Conservation (phyloP, 495 filamentous ascomycete species). For the Penicillium maclennaniae region DNA sequence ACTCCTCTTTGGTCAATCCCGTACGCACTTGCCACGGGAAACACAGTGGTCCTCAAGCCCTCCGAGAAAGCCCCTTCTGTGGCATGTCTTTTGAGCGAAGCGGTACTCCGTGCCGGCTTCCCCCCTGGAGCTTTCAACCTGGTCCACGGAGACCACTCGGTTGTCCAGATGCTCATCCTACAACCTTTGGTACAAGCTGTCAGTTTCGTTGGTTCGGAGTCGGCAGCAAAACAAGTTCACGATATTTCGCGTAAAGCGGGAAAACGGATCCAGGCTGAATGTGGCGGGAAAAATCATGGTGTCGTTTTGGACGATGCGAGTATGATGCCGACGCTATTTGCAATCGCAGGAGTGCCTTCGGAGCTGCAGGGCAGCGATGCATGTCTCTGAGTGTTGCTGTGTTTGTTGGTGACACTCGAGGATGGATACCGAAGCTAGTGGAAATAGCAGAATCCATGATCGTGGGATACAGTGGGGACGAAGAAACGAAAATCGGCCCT, state of each 20-base stretch:
- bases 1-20: constrained; percentile 90
- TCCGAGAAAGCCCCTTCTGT: constrained; percentile 75
- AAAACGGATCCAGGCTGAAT: constrained; percentile 28
- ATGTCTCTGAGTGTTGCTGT: constrained; percentile 29
- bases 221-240: constrained; percentile 23
- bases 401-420: constrained; percentile 21
- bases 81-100: constrained; percentile 19
- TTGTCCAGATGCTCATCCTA: constrained; percentile 14
- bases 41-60: constrained; percentile 83
- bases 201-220: constrained; percentile 27
- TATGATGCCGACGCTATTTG: constrained; percentile 27
- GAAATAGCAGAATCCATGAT: constrained; percentile 15
- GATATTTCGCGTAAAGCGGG: constrained; percentile 20
- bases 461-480: constrained; percentile 20
- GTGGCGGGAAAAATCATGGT: constrained; percentile 29
- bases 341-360: constrained; percentile 30
- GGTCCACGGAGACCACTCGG: constrained; percentile 20
- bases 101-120: constrained; percentile 19
- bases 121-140: constrained; percentile 30
- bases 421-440: constrained; percentile 4
- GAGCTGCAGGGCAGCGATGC: constrained; percentile 30
- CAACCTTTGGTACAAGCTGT: constrained; percentile 26
- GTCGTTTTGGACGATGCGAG: constrained; percentile 29
- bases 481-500: constrained; percentile 25
- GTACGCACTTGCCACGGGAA: constrained; percentile 82